Evolutionary conservation across 176 grass and related monocot genomes (phyloP), one percentile per base, ranked within the genome.

Genomic region (Hordeum marinum): DNA sequence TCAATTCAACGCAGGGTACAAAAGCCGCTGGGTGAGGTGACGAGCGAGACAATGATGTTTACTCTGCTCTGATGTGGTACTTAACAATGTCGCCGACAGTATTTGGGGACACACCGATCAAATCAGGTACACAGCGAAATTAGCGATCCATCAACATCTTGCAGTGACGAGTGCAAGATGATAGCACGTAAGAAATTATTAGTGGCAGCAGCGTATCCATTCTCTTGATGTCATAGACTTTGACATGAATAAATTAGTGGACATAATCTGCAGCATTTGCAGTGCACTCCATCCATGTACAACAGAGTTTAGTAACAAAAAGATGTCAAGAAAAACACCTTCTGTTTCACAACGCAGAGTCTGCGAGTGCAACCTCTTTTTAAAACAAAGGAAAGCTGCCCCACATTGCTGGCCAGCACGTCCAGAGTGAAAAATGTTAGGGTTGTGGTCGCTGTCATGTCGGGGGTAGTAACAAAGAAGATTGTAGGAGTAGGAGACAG

Each of bases 31-130:
- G 36, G 10, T 25, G 76, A 78, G 34, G 55, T 43, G 77, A 79
- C 59, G 77, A 43, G 77, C 10, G 9, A 72, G 54, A 79, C 42
- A 54, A 20, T 43, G 72, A 84, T 84, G 50, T 40, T n/a, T 70
- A 43, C 50, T 60, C 55, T 85, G 18, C 74, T 69, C 5, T 35
- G 65, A 78, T 45, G 58, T 31, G 9, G 46, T 46, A 58, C 59
- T 15, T 15, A 79, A 24, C 63, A 69, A 23, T 59, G 12, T 31
- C 69, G 64, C 75, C 64, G 24, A 78, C 45, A 59, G 75, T 32
- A 2, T 29, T 1, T 21, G 46, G 0, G 41, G 29, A 37, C 68
- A 18, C 54, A n/a, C 31, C 58, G 25, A 11, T 76, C 26, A 75
- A 75, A 24, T 75, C 62, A 42, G 36, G 62, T 37, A 58, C 35